A percentile compares a stretch with the other conserved stretches of the same genome.
Evolutionary conservation across 2,329 filamentous ascomycete genomes (phyloP).

Genomic region (Trichoderma guizhouense): DNA sequence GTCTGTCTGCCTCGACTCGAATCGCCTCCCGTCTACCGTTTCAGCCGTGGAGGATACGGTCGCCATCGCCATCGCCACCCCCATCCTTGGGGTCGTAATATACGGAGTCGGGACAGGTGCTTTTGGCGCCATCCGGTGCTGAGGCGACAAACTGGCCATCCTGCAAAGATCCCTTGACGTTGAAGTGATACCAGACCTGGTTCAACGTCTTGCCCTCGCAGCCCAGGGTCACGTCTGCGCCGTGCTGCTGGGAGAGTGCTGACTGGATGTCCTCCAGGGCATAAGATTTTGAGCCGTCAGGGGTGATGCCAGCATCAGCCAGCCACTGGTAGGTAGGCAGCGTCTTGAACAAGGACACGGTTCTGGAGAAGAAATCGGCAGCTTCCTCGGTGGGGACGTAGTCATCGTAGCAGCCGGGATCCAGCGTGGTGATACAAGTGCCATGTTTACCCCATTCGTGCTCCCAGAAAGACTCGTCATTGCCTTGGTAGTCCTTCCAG

Average conservation of each 20-base stretch:
- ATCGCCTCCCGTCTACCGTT: not conserved
- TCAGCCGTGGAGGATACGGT: not conserved
- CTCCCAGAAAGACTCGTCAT: constrained; percentile 65
- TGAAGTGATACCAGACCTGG: constrained; percentile 63
- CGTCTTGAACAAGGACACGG: constrained; percentile 62
- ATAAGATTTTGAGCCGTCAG: constrained; percentile 55
- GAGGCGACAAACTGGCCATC: constrained; percentile 57
- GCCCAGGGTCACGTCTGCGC: constrained; percentile 55
- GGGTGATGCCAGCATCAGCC: constrained; percentile 56
- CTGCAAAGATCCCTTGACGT: constrained; percentile 55
- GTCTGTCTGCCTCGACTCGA: not conserved
- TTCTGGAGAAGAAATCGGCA: constrained; percentile 64
- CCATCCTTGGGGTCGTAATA: constrained; percentile 48
- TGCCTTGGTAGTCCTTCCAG: constrained; percentile 67
- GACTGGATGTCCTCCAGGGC: constrained; percentile 54
- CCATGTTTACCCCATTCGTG: constrained; percentile 77
- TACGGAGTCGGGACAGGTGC: constrained; percentile 63
- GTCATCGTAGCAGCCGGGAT: constrained; percentile 61
- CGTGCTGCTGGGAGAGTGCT: constrained; percentile 52
- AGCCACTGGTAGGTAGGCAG: constrained; percentile 66
- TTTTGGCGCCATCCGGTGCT: constrained; percentile 53
- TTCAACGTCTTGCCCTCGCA: constrained; percentile 49
- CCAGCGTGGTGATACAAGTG: constrained; percentile 65
- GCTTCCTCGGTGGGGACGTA: constrained; percentile 62
- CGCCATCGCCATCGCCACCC: not conserved